Evolutionary conservation across 2,329 filamentous ascomycete species (phyloP), one percentile per base, ranked within the genome.

Genomic region (Penicillium sp.): DNA sequence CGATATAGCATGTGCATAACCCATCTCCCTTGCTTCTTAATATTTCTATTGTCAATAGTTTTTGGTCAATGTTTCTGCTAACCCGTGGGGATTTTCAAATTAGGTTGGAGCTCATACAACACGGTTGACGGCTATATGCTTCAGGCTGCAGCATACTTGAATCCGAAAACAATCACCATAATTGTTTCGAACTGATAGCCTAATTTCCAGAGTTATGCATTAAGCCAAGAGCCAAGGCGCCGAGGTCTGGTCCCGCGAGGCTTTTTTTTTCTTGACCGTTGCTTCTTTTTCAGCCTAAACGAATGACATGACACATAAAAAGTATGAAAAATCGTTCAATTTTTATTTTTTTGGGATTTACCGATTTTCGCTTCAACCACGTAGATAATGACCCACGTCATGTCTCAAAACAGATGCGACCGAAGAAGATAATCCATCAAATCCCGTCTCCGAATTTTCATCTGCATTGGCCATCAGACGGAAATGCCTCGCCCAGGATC

Each of bases 1-100:
- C 13, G 39, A 30, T 50, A 16, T 4, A 42, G 51, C 23, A 53
- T 50, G 40, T 39, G 51, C 46, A 39, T 39, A 47, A 47, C 14
- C 26, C 10, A 40, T 49, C 30, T 26, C 42, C 51, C 51, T 49
- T 49, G 46, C 40, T 30, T 14, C 35, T 49, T 13, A 16, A 16
- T 32, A 40, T 40, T 40, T 40, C n/a, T 5, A 7, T n/a, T 42
- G 13, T 34, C 13, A 34, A 34, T 14, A 10, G 2, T 26, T 19
- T 18, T 16, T 38, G 23, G 23, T 39, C 35, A 32, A 16, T 16
- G 14, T 14, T 18, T 29, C 47, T 10, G 29, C 7, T 16, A 10
- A 4, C 27, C 41, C 30, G 30, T 16, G 6, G 27, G n/a, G 10
- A 34, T 34, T 11, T 23, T 41, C 32, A 16, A 23, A 29, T 9